phyloP scores from a whole-genome alignment of 495 filamentous ascomycete species.

The Pseudotulostoma volvatum region DNA sequence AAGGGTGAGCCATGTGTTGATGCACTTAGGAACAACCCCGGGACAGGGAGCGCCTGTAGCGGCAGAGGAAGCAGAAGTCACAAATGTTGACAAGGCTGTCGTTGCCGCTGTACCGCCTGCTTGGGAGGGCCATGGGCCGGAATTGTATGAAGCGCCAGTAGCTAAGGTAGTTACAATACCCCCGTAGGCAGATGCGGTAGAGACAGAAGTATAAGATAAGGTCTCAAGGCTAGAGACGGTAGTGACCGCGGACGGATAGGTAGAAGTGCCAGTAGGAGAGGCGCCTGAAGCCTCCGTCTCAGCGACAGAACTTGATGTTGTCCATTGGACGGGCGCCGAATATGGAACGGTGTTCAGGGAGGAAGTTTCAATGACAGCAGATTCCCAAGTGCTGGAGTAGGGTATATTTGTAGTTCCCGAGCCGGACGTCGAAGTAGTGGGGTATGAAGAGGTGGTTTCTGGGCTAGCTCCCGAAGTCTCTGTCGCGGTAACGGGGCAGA shows the following conservation, averaged over 20 bases:
- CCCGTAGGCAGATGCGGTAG: neutral
- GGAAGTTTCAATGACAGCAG: neutral
- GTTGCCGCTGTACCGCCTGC: neutral
- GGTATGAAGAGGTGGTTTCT: neutral
- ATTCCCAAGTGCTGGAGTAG: neutral
- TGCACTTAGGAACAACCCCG: slow-evolving; percentile 62
- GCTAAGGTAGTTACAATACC: too few species aligned
- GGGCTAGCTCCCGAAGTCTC: slow-evolving; percentile 5
- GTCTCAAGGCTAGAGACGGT: neutral
- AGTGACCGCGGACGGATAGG: neutral
- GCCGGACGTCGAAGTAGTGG: neutral
- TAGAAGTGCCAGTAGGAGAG: neutral
- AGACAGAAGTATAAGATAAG: neutral
- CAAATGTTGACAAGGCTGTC: neutral
- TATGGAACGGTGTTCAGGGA: neutral
- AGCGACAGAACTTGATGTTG: neutral
- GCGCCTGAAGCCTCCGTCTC: neutral
- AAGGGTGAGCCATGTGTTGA: slow-evolving; percentile 77
- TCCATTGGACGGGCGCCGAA: neutral
- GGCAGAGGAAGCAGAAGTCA: slow-evolving; percentile 12
- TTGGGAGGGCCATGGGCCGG: neutral
- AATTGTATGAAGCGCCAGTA: too few species aligned
- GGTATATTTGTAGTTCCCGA: slow-evolving; percentile 1
- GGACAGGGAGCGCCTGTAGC: slow-evolving; percentile 36
- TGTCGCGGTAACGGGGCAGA: slow-evolving; percentile 36